Evolutionary conservation across 441 rosid species (phyloP).

Genomic region (Pelargonium fulgidum): DNA sequence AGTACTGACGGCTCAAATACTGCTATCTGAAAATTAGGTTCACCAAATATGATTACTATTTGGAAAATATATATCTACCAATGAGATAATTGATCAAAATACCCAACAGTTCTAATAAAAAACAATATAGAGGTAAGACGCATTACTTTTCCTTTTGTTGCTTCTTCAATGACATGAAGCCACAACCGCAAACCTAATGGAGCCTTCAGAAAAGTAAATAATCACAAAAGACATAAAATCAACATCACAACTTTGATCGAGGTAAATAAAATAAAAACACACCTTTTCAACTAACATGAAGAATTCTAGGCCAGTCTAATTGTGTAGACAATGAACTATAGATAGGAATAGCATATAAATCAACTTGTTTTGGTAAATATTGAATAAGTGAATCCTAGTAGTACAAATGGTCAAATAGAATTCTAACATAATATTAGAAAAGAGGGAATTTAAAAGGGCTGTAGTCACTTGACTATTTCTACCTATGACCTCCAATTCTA

Average conservation of each 20-base stretch:
- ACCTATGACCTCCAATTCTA: too few relatives aligned
- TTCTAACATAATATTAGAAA: too few relatives aligned
- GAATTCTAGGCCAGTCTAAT: too few relatives aligned
- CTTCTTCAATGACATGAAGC: conserved; percentile 53
- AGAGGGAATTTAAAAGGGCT: too few relatives aligned
- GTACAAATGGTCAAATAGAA: too few relatives aligned
- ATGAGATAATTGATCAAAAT: neutral
- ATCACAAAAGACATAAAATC: neutral
- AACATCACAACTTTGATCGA: neutral
- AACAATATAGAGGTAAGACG: neutral
- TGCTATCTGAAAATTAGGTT: conserved; percentile 40
- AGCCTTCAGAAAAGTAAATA: conserved; percentile 33
- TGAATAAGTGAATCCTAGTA: too few relatives aligned
- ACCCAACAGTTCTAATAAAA: neutral
- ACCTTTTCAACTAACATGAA: too few relatives aligned
- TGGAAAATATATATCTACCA: neutral
- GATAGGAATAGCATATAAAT: too few relatives aligned
- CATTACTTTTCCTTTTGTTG: conserved; percentile 63
- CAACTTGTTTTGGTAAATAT: too few relatives aligned
- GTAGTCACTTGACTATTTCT: too few relatives aligned
- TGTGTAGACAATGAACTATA: too few relatives aligned
- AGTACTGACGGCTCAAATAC: conserved; percentile 32
- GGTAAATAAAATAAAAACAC: neutral
- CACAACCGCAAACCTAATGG: conserved; percentile 58
- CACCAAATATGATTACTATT: neutral